phyloP scores from a whole-genome alignment of 2,329 filamentous ascomycete genomes.

The Cryphonectria radicalis region DNA sequence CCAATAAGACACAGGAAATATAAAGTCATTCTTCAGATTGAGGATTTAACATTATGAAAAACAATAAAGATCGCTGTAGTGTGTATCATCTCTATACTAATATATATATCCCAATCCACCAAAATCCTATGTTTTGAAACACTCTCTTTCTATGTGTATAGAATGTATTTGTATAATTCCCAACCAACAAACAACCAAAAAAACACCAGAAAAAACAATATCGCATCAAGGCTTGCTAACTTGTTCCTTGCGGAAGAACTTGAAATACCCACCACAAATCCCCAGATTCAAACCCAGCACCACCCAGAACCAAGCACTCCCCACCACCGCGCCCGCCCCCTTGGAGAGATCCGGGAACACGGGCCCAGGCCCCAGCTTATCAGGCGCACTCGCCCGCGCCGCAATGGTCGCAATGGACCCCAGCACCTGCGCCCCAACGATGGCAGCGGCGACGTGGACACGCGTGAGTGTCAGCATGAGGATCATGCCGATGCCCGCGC shows the following conservation, averaged over 20 bases:
- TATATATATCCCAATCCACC: neutral
- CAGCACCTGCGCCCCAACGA: conserved; percentile 64
- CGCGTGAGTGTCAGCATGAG: conserved; percentile 67
- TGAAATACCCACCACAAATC: conserved; percentile 61
- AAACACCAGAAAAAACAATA: neutral
- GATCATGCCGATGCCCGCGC: conserved; percentile 71
- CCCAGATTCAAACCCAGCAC: conserved; percentile 60
- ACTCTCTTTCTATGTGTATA: neutral
- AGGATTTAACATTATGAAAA: neutral
- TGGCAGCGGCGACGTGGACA: conserved; percentile 65
- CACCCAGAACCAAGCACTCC: conserved; percentile 64
- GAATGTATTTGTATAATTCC: neutral
- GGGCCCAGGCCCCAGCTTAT: conserved; percentile 62
- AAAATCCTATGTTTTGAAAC: neutral
- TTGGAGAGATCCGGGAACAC: conserved; percentile 66
- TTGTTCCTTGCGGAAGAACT: conserved; percentile 50
- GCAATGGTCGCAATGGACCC: conserved; percentile 64
- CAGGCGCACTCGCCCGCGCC: conserved; percentile 62
- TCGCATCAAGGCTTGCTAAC: conserved; percentile 26
- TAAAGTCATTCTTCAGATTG: too few species aligned
- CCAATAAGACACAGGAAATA: too few species aligned
- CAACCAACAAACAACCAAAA: neutral
- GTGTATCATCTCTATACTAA: neutral
- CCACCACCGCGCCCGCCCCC: conserved; percentile 49
- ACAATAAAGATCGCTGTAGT: neutral